A percentile compares a stretch with the other conserved stretches of the same genome.
These are phyloP conservation scores for Fermentozyma sake DNA, from an alignment of 1,139 yeast species.

Conservation along the genomic window DNA sequence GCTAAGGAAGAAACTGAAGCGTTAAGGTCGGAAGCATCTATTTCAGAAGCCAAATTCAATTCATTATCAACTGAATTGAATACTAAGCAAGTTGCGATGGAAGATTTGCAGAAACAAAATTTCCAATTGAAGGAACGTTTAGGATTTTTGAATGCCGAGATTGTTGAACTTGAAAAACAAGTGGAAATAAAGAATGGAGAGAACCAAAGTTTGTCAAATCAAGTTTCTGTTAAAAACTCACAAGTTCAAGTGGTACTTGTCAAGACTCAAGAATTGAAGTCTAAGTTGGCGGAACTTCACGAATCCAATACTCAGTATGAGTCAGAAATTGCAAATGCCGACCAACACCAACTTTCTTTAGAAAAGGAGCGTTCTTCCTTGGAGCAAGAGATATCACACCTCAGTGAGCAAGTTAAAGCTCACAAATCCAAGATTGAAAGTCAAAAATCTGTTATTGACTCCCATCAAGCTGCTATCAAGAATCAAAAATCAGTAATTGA, in stretches of 20 bases:
- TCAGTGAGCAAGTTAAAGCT: background rate
- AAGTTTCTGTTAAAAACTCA: constrained; percentile 61
- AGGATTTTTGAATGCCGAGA: constrained; percentile 63
- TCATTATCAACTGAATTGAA: constrained; percentile 67
- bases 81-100: constrained; percentile 55
- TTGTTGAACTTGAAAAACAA: constrained; percentile 53
- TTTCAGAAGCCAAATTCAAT: constrained; percentile 77
- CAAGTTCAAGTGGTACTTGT: constrained; percentile 62
- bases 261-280: constrained; percentile 46
- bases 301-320: constrained; percentile 19
- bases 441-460: no score
- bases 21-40: constrained; percentile 68
- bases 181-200: constrained; percentile 49
- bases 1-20: constrained; percentile 70
- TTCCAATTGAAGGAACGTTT: constrained; percentile 62
- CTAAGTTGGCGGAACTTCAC: constrained; percentile 25
- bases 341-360: constrained; percentile 14
- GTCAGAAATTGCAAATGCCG: constrained; percentile 21
- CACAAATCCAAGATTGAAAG: background rate
- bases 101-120: constrained; percentile 65
- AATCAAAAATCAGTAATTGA: no score
- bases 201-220: constrained; percentile 56
- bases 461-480: no score
- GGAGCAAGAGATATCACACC: constrained; percentile 6
- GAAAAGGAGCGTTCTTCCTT: constrained; percentile 7